phyloP scores from a whole-genome alignment of 768 basidiomycete genomes.

The Postia placenta region DNA sequence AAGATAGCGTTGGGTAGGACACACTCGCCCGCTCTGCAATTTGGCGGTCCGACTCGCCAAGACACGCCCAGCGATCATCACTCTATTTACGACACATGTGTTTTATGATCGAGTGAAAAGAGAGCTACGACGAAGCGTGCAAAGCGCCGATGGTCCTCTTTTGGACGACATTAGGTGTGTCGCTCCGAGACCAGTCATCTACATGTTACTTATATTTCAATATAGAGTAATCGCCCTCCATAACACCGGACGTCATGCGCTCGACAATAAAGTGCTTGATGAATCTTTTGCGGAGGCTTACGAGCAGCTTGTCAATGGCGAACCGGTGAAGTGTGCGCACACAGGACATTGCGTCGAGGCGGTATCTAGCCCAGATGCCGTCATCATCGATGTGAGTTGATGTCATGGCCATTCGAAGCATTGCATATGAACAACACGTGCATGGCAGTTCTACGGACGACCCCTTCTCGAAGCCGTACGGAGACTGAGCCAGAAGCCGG shows the following conservation, averaged over 20 bases:
- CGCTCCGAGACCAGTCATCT: neutral
- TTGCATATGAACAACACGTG: too few species aligned
- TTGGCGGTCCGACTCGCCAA: constrained; percentile 9
- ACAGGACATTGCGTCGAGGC: neutral
- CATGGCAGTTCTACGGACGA: constrained; percentile 8
- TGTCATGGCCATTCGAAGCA: too few species aligned
- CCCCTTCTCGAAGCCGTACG: neutral
- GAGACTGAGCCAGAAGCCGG: constrained; percentile 3
- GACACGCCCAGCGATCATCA: constrained; percentile 6
- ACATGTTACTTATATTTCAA: neutral
- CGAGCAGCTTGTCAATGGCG: constrained; percentile 2
- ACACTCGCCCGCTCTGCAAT: constrained; percentile 11
- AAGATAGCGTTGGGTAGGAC: constrained; percentile 3
- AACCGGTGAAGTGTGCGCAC: constrained; percentile 5
- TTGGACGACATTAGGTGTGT: constrained; percentile 4
- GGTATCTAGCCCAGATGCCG: constrained; percentile 8
- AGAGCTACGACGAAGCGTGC: constrained; percentile 10
- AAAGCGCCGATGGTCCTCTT: neutral
- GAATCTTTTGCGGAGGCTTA: constrained; percentile 8
- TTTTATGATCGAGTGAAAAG: constrained; percentile 5
- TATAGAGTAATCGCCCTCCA: constrained; percentile 10
- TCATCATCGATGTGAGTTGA: constrained; percentile 13
- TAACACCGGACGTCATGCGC: neutral
- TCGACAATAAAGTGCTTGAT: constrained; percentile 1
- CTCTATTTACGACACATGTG: constrained; percentile 5